Evolutionary conservation across 345 rosid species (phyloP).

Genomic region (Rhizophora mangle): DNA sequence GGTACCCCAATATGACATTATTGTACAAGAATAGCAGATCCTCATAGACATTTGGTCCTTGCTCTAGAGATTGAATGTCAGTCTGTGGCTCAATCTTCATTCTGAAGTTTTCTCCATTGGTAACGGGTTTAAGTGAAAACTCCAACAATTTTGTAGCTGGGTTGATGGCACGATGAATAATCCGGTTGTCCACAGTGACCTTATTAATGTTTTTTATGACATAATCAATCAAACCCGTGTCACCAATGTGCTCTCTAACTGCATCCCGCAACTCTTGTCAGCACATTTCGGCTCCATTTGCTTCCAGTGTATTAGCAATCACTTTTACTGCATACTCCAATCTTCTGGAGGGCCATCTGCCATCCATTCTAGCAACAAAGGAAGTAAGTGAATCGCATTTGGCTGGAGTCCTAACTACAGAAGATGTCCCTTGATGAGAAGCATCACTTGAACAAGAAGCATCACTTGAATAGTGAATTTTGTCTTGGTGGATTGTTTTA

Average conservation of each 20-base stretch:
- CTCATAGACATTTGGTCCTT: slow-evolving; percentile 31
- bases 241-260: slow-evolving; percentile 52
- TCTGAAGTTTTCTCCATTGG: slow-evolving; percentile 15
- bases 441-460: too few species aligned
- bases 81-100: slow-evolving; percentile 2
- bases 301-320: slow-evolving; percentile 32
- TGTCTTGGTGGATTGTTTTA: neutral
- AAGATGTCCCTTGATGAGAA: too few species aligned
- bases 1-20: slow-evolving; percentile 41
- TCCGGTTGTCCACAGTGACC: slow-evolving; percentile 31
- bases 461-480: neutral
- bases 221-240: slow-evolving; percentile 67
- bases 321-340: slow-evolving; percentile 40
- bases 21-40: slow-evolving; percentile 44
- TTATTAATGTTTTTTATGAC: slow-evolving; percentile 49
- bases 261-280: slow-evolving; percentile 53
- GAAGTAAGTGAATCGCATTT: neutral
- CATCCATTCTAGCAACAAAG: slow-evolving; percentile 13
- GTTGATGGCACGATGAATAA: slow-evolving; percentile 40
- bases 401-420: too few species aligned
- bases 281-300: slow-evolving; percentile 25
- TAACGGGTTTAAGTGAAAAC: slow-evolving; percentile 33
- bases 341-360: slow-evolving; percentile 47
- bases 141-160: slow-evolving; percentile 31
- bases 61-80: slow-evolving; percentile 8